Evolutionary conservation across 2,329 filamentous ascomycete species (phyloP), one percentile per base, ranked within the genome.

Genomic region (Leptographium lundbergii): DNA sequence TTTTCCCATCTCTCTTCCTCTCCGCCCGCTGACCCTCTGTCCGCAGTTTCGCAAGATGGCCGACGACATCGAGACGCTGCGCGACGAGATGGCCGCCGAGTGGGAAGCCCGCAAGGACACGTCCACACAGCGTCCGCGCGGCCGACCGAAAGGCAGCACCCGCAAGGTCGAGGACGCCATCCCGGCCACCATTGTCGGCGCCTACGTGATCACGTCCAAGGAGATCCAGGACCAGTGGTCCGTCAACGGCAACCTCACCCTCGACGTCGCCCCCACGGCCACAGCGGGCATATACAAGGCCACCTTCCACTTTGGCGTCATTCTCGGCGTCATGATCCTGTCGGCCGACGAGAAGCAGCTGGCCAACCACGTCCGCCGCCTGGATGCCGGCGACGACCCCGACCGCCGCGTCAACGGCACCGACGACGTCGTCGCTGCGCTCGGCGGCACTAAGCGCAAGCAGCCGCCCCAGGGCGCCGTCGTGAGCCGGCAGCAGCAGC

Each of bases 321-420:
- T 70, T 5, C 61, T 68, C 29, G 68, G 69, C 45, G 62, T 68
- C 25, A 68, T 70, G 66, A 57, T 68, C 4, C 54, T 69, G 17
- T 64, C 66, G 2, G 60, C 60, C 25, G 63, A 68, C 57, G 60
- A 67, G 60, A 59, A 62, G 32, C 56, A 60, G 42, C 55, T 70
- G 11, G 59, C 67, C 13, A 52, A 53, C 55, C 67, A 70, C 59
- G 64, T 66, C 59, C 60, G 62, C 53, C 60, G 59, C 10, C 61
- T 65, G 51, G 64, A 65, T 19, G 61, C 61, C 51, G 62, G 62
- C 32, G 63, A 64, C 54, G 63, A 65, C 47, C 61, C 60, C 22
- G 63, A 64, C 54, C 53, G 48, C 19, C 56, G 54, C 6, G 29
- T 54, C 29, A 56, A 57, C 7, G 54, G 54, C 13, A 29, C 58